Base-by-base conservation (phyloP, 2,329 filamentous ascomycete species). In the Alternaria solani region DNA sequence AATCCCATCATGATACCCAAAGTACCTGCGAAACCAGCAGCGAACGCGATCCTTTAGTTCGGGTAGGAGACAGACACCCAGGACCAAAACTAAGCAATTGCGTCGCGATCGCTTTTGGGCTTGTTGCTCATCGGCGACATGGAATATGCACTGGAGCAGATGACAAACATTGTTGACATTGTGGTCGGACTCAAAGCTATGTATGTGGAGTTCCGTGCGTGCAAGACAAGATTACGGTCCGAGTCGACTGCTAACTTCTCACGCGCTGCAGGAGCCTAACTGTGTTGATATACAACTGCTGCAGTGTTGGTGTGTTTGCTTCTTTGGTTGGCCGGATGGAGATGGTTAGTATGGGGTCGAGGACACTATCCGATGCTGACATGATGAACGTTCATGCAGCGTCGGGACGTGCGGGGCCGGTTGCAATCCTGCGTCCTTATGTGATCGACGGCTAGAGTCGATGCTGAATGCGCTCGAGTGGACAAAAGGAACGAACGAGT, bases 1-100 rank as follows among this genome's bases (percentile, higher is more conserved):
- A 80, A 69, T 39, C 61, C 67, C 76, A 79, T 78, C 12, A 42
- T 20, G n/a, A 55, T 42, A 11, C 20, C 18, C 18, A 32, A 48
- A 48, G 46, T n/a, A 12, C 12, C 46, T n/a, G 14, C 20, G 30
- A 25, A 49, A 38, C 46, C 46, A n/a, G 46, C 46, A 49, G 34
- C 5, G 30, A 51, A 34, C 38, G 46, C 38, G 20, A 28, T 42
- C n/a, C 30, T 36, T 38, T 42, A 66, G 58, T 63, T 69, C 16
- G 62, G 62, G 43, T 62, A 69, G 28, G 57, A 67, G 34, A 43
- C 56, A 9, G 59, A 58, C 9, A 64, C 59, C 61, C 59, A 67
- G 26, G 55, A 59, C 61, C 63, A 67, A 30, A 66, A 66, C 63
- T 59, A 65, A 55, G 43, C 32, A 36, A 38, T 48, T 28, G 63